phyloP scores from a whole-genome alignment of 768 basidiomycete genomes.

The Kwoniella sp. region DNA sequence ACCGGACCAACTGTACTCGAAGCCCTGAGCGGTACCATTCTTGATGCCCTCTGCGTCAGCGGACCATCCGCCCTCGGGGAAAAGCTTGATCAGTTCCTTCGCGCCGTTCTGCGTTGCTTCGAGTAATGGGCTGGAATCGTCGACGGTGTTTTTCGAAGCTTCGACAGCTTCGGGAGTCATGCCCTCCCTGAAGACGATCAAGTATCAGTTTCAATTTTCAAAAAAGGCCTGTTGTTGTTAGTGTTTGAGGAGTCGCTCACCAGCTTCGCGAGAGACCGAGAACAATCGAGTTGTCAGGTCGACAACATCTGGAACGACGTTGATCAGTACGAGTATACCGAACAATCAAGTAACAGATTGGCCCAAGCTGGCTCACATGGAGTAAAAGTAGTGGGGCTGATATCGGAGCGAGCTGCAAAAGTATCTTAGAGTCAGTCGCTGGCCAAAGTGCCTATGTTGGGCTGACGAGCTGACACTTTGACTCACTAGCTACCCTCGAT shows the following conservation, averaged over 20 bases:
- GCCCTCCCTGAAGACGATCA: slow-evolving; percentile 16
- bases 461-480: background rate
- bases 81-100: slow-evolving; percentile 24
- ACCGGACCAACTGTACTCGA: slow-evolving; percentile 49
- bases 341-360: no score
- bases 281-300: slow-evolving; percentile 42
- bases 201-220: no score
- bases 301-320: slow-evolving; percentile 13
- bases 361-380: slow-evolving; percentile 27
- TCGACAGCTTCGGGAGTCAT: slow-evolving; percentile 23
- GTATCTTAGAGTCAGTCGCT: no score
- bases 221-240: no score
- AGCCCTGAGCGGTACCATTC: slow-evolving; percentile 28
- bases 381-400: slow-evolving; percentile 41
- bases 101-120: slow-evolving; percentile 31
- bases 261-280: slow-evolving; percentile 38
- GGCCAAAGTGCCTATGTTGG: no score
- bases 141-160: slow-evolving; percentile 33
- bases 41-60: slow-evolving; percentile 12
- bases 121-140: slow-evolving; percentile 29
- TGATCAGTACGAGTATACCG: background rate
- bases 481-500: slow-evolving; percentile 36
- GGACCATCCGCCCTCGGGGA: slow-evolving; percentile 31
- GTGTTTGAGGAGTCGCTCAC: slow-evolving; percentile 11
- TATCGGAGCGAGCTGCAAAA: slow-evolving; percentile 35